phyloP scores from a whole-genome alignment of 2,329 filamentous ascomycete species.

The Colletotrichum tropicicola region DNA sequence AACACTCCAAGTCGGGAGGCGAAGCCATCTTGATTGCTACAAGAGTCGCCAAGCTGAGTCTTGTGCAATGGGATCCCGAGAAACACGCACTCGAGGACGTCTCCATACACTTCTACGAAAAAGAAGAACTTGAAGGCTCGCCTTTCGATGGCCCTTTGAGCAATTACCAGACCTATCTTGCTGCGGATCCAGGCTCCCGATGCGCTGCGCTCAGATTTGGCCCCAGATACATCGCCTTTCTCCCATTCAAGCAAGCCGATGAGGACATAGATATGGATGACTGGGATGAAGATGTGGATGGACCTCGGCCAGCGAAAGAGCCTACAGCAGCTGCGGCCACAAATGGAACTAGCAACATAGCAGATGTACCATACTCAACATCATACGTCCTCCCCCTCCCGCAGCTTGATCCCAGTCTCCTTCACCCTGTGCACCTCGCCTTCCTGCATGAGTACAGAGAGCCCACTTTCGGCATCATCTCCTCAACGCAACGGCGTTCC shows the following conservation, averaged over 20 bases:
- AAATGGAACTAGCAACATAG: slow-evolving; percentile 46
- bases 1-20: slow-evolving; percentile 79
- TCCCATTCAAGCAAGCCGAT: slow-evolving; percentile 87
- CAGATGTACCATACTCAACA: slow-evolving; percentile 79
- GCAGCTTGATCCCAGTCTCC: slow-evolving; percentile 84
- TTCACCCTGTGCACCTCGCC: slow-evolving; percentile 89
- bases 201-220: slow-evolving; percentile 97
- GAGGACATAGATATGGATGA: slow-evolving; percentile 93
- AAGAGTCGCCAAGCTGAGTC: slow-evolving; percentile 90
- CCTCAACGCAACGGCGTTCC: slow-evolving; percentile 78
- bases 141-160: slow-evolving; percentile 83
- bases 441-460: slow-evolving; percentile 98
- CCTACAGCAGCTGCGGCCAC: slow-evolving; percentile 37
- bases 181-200: slow-evolving; percentile 88
- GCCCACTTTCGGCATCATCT: slow-evolving; percentile 94
- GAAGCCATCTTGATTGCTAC: slow-evolving; percentile 86
- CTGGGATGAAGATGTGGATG: slow-evolving; percentile 85
- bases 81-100: slow-evolving; percentile 83
- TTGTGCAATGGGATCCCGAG: slow-evolving; percentile 93
- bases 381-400: slow-evolving; percentile 95
- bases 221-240: slow-evolving; percentile 85
- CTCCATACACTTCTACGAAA: slow-evolving; percentile 98
- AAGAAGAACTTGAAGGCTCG: slow-evolving; percentile 84
- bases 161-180: slow-evolving; percentile 82
- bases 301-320: slow-evolving; percentile 65